These are phyloP conservation scores for Trichoderma pleuroti DNA, from an alignment of 2,329 filamentous ascomycete species.

Conservation along the genomic window DNA sequence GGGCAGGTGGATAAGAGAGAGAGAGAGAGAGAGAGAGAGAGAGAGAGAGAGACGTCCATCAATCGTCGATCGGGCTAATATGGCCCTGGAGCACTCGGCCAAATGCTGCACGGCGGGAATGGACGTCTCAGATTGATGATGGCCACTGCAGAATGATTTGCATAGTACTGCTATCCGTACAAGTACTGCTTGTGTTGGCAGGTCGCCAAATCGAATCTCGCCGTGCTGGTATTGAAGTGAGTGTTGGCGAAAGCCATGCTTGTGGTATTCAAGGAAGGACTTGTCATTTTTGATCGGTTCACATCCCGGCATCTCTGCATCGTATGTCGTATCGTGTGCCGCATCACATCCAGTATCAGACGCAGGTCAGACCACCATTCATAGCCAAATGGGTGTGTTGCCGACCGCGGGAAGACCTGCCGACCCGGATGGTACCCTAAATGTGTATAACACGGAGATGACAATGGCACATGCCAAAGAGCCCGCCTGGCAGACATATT, in stretches of 20 bases:
- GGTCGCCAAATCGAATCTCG: neutral
- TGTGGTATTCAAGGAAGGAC: neutral
- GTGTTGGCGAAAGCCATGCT: neutral
- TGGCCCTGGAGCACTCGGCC: neutral
- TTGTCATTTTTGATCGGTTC: neutral
- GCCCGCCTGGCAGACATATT: neutral
- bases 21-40: no score
- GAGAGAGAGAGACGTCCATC: neutral
- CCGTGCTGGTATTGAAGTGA: neutral
- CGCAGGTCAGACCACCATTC: neutral
- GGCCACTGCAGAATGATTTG: neutral
- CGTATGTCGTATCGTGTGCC: neutral
- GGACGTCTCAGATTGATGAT: neutral
- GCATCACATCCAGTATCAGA: neutral
- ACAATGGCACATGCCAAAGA: neutral
- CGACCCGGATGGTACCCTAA: conserved; percentile 1
- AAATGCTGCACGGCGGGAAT: neutral
- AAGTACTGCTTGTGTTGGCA: neutral
- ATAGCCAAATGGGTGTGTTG: neutral
- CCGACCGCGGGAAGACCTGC: neutral
- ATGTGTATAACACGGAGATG: neutral
- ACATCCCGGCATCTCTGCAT: neutral
- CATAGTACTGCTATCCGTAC: neutral
- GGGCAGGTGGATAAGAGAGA: neutral
- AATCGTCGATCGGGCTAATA: conserved; percentile 8